Evolutionary conservation across 2,329 filamentous ascomycete genomes (phyloP).

Genomic region (Alternaria infectoria): DNA sequence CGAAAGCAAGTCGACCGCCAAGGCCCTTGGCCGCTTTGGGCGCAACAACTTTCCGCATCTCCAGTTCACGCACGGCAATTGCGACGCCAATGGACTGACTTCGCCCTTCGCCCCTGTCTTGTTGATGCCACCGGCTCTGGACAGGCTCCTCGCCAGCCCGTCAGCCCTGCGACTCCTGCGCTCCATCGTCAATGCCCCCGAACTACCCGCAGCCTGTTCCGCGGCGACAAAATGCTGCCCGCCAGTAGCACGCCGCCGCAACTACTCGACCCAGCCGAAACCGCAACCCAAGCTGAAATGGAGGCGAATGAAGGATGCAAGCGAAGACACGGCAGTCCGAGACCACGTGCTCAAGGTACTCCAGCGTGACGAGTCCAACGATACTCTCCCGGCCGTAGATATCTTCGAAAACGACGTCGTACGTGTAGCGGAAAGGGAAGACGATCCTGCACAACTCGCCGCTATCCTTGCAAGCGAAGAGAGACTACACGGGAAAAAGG

Average conservation of each 20-base stretch:
- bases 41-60: slow-evolving; percentile 15
- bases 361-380: slow-evolving; percentile 8
- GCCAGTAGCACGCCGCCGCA: slow-evolving; percentile 18
- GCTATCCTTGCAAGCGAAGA: slow-evolving; percentile 50
- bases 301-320: slow-evolving; percentile 20
- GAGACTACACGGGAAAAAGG: slow-evolving; percentile 50
- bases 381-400: background rate
- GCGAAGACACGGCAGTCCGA: slow-evolving; percentile 3
- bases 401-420: background rate
- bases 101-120: slow-evolving; percentile 14
- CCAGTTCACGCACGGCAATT: slow-evolving; percentile 4
- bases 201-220: slow-evolving; percentile 26
- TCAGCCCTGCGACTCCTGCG: slow-evolving; percentile 51
- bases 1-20: slow-evolving; percentile 22
- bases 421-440: background rate
- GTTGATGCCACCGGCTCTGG: slow-evolving; percentile 54
- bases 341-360: slow-evolving; percentile 17
- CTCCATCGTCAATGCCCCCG: slow-evolving; percentile 35
- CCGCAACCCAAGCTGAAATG: slow-evolving; percentile 12
- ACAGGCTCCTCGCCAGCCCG: slow-evolving; percentile 55
- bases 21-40: slow-evolving; percentile 25
- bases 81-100: slow-evolving; percentile 30
- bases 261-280: slow-evolving; percentile 14
- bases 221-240: slow-evolving; percentile 22
- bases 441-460: slow-evolving; percentile 42